These are phyloP conservation scores for Apostasia shenzhenica DNA, from an alignment of 106 monocot species.

Conservation along the genomic window DNA sequence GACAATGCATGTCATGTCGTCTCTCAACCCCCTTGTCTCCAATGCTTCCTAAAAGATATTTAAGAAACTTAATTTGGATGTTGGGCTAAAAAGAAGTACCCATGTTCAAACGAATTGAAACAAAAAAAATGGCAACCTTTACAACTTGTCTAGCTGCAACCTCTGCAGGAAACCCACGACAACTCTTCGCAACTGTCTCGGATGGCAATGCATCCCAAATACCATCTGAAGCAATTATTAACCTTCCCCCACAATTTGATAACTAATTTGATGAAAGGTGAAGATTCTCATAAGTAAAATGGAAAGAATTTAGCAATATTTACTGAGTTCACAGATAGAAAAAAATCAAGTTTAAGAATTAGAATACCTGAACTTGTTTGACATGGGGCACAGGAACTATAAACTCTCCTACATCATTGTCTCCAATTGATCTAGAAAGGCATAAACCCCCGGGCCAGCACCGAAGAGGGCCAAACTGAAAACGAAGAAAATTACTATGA, in stretches of 20 bases:
- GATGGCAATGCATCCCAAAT: constrained; percentile 88
- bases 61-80: constrained; percentile 12
- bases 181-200: constrained; percentile 73
- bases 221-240: constrained; percentile 97
- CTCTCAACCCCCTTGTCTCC: constrained; percentile 87
- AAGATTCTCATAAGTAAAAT: background rate
- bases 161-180: constrained; percentile 82
- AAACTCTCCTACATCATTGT: constrained; percentile 93
- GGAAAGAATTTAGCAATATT: background rate
- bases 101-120: background rate
- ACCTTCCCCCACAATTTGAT: constrained; percentile 70
- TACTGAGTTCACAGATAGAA: too few species aligned
- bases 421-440: constrained; percentile 88
- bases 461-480: constrained; percentile 79
- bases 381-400: constrained; percentile 92
- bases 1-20: constrained; percentile 98
- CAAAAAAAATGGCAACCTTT: constrained; percentile 39
- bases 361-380: constrained; percentile 87
- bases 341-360: background rate
- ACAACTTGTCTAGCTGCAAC: constrained; percentile 88
- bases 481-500: background rate
- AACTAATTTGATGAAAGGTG: constrained; percentile 23
- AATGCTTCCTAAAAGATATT: constrained; percentile 71
- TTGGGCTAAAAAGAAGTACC: background rate
- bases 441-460: constrained; percentile 96